phyloP scores from a whole-genome alignment of 305 asterid genomes.

The Solanum chacoense region DNA sequence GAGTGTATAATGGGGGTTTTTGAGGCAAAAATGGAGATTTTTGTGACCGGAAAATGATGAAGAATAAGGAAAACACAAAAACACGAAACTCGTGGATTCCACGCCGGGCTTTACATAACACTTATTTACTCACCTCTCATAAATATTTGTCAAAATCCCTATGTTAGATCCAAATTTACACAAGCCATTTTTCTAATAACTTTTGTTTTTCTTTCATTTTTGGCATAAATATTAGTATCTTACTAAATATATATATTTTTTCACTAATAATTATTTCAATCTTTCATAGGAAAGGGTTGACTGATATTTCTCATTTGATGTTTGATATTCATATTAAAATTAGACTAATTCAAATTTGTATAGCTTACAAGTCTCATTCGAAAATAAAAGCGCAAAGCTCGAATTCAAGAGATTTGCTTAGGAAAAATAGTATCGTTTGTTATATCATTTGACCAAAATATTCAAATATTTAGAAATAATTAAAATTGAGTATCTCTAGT shows the following conservation, averaged over 20 bases:
- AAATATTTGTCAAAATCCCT: neutral
- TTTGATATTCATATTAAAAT: accelerated
- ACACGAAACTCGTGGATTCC: neutral
- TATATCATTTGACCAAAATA: no score
- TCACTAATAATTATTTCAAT: neutral
- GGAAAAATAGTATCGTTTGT: no score
- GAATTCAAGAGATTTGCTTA: no score
- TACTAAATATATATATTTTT: neutral
- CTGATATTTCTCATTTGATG: no score
- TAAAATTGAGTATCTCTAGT: neutral
- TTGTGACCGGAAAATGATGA: neutral
- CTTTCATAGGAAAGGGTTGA: no score
- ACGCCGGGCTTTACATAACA: neutral
- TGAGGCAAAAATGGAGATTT: neutral
- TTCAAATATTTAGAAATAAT: no score
- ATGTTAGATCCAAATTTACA: neutral
- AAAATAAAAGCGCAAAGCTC: no score
- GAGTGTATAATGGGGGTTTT: neutral
- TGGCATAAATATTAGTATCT: neutral
- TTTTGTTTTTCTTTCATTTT: neutral
- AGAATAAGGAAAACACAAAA: neutral
- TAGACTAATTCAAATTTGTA: no score
- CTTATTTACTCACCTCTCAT: neutral
- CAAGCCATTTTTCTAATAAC: neutral
- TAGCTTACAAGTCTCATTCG: no score